Evolutionary conservation across 352 stramenopile species (phyloP), one percentile per base, ranked within the genome.

Genomic region (Peronospora destructor): DNA sequence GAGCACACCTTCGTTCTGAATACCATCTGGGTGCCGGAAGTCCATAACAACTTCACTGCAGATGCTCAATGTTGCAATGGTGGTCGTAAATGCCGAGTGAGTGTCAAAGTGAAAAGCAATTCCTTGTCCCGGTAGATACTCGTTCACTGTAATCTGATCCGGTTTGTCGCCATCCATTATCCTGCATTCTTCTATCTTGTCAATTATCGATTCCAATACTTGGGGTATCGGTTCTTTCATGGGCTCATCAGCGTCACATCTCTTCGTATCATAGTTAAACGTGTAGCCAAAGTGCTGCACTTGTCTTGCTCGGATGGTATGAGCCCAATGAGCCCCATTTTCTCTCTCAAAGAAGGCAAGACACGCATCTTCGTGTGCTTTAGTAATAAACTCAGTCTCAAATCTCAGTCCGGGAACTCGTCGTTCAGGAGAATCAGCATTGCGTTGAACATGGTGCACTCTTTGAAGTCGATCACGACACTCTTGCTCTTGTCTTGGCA

Each of bases 41-140:
- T 91, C 81, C 81, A 94, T 94, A 25, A 94, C 78, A 43, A 88
- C 84, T 66, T 87, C 78, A 37, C 75, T 78, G 19, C 53, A 82
- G 6, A 94, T 62, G 33, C 78, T 92, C 38, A 95, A 59, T 30
- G 81, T 88, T 26, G 72, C 77, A 52, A 95, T 92, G 10, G 76
- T 83, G 6, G 71, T 76, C 8, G 71, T 87, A 51, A 95, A 96
- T 6, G 84, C 85, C 23, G 77, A 91, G 56, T 95, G 85, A 5
- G 85, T 94, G 57, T 96, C 87, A 21, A 92, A 68, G 49, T 96
- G 87, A 21, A 77, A 77, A 6, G 85, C 73, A 49, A 96, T 95
- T 29, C 84, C 85, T 53, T 95, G 83, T 13, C 86, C 86, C 0
- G 84, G 85, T 32, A 85, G 44, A 68, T 96, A 96, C 49, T 95